phyloP scores from a whole-genome alignment of 73 alveolate genomes.

The Paramecium biaurelia region DNA sequence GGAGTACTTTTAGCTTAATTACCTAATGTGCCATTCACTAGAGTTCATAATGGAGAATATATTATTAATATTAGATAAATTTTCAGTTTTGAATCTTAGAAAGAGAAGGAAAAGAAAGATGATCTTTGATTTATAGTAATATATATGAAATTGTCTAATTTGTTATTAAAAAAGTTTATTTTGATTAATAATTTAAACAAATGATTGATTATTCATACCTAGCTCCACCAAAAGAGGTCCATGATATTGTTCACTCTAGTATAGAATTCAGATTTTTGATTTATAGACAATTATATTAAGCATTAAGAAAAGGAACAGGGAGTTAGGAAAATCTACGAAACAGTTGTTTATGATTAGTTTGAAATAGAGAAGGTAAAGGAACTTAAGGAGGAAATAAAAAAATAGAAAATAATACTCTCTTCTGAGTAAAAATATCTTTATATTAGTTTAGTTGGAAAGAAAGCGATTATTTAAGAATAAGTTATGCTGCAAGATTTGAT shows the following conservation, averaged over 20 bases:
- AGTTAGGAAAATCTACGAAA: conserved; percentile 54
- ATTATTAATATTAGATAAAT: background rate
- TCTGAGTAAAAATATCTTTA: background rate
- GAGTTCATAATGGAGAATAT: background rate
- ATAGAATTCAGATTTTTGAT: background rate
- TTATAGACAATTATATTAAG: conserved; percentile 40
- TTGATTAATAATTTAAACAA: background rate
- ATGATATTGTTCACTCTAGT: background rate
- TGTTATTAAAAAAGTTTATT: background rate
- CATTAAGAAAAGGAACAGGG: conserved; percentile 35
- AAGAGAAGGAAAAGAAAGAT: background rate
- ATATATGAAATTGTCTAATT: background rate
- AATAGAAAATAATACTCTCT: conserved; percentile 38
- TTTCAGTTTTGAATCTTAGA: background rate
- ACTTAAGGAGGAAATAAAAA: conserved; percentile 51
- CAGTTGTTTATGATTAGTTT: conserved; percentile 43
- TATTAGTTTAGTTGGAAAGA: conserved; percentile 49
- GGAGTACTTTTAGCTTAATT: background rate
- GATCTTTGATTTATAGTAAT: background rate
- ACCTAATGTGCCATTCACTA: background rate
- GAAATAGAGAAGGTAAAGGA: conserved; percentile 48
- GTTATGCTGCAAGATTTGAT: conserved; percentile 48
- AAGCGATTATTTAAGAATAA: conserved; percentile 58
- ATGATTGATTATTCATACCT: background rate
- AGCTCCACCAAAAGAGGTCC: background rate